These are phyloP conservation scores for Brachypodium distachyon DNA, from an alignment of 202 grass and related monocot genomes.

Conservation along the genomic window DNA sequence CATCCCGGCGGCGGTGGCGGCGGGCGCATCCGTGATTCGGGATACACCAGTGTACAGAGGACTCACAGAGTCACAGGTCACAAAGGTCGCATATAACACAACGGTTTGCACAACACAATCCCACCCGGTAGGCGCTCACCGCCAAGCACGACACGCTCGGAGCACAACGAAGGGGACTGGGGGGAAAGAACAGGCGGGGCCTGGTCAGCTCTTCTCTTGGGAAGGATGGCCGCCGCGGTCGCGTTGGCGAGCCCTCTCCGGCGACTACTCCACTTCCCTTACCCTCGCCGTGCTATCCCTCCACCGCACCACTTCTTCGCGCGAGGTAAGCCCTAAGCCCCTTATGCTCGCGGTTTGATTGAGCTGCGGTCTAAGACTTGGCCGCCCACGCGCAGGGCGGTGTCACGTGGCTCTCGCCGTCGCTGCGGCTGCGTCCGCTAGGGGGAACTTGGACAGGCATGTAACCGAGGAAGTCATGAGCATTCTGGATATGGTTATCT, in stretches of 20 bases:
- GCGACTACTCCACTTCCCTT: conserved; percentile 9
- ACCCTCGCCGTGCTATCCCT: neutral
- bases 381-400: conserved; percentile 6
- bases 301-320: conserved; percentile 10
- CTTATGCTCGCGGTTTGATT: neutral
- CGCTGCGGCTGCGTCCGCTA: conserved; percentile 5
- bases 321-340: conserved; percentile 17
- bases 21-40: conserved; percentile 6
- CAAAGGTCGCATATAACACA: too few relatives aligned
- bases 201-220: neutral
- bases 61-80: neutral
- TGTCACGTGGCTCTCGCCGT: conserved; percentile 17
- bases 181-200: neutral
- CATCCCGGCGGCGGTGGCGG: conserved; percentile 19
- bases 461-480: conserved; percentile 59
- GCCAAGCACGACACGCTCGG: neutral
- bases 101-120: conserved; percentile 11
- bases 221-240: conserved; percentile 24
- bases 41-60: neutral
- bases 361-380: neutral
- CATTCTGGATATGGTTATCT: conserved; percentile 73
- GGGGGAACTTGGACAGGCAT: conserved; percentile 41
- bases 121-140: neutral
- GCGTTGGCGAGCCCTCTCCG: conserved; percentile 42
- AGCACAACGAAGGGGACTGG: neutral